phyloP scores from a whole-genome alignment of 2,329 filamentous ascomycete species.

The Fusarium euwallaceae region DNA sequence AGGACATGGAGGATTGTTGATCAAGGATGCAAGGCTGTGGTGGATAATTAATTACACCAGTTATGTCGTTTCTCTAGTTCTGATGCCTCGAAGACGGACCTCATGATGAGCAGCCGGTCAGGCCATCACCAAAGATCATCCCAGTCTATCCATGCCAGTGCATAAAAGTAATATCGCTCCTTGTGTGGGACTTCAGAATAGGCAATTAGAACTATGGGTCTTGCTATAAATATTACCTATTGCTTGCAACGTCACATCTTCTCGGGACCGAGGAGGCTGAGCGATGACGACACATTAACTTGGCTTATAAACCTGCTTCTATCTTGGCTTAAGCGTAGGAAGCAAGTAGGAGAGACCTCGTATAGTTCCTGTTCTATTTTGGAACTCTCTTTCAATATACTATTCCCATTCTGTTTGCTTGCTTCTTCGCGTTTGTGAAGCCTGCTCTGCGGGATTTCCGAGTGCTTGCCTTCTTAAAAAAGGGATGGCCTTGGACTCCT shows the following conservation, averaged over 20 bases:
- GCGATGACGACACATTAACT: not conserved
- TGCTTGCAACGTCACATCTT: not conserved
- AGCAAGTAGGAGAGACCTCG: accelerated
- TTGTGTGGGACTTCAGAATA: not conserved
- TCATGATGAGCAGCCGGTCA: not conserved
- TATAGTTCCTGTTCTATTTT: not conserved
- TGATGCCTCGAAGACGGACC: not conserved
- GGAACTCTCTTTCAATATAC: too few relatives aligned
- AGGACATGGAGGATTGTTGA: not conserved
- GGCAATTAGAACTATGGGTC: not conserved
- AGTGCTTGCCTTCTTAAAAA: too few relatives aligned
- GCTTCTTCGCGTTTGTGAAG: too few relatives aligned
- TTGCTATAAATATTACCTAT: not conserved
- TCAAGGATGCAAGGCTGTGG: accelerated
- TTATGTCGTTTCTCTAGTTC: not conserved
- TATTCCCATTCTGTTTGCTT: too few relatives aligned
- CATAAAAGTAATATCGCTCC: not conserved
- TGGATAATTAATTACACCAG: not conserved
- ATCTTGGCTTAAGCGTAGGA: not conserved
- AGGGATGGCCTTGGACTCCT: too few relatives aligned
- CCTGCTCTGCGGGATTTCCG: too few relatives aligned
- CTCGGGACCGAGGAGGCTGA: not conserved
- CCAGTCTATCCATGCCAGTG: not conserved
- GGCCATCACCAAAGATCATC: not conserved
- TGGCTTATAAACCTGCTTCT: not conserved